Percentiles rank a stretch among this genome's conserved stretches.
phyloP scores from a whole-genome alignment of 495 filamentous ascomycete genomes.

The Hypoxylon subgilvum region DNA sequence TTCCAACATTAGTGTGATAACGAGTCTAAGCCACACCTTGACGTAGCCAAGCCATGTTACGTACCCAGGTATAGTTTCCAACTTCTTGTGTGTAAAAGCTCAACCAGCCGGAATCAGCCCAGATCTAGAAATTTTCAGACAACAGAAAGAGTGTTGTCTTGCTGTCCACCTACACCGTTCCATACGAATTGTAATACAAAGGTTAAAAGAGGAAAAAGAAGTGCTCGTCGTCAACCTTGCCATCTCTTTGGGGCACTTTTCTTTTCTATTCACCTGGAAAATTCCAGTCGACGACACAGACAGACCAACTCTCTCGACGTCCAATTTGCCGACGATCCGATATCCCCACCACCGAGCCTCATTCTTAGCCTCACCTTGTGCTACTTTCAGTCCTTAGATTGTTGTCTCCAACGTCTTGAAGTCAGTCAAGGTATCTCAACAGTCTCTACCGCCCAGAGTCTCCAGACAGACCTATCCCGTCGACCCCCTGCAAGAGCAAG shows the following conservation, averaged over 20 bases:
- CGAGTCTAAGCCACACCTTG: conserved; percentile 34
- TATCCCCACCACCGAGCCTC: conserved; percentile 16
- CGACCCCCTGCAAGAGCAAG: not conserved
- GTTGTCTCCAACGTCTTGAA: not conserved
- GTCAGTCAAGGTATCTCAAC: not conserved
- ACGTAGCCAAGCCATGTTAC: conserved; percentile 27
- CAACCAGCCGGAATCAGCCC: not conserved
- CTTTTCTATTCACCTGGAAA: no score
- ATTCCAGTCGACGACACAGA: no score
- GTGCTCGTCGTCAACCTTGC: no score
- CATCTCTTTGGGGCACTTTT: no score
- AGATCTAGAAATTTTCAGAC: no score
- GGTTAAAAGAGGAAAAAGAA: no score
- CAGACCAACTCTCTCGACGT: conserved; percentile 7
- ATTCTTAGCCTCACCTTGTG: conserved; percentile 5
- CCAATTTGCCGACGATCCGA: conserved; percentile 28
- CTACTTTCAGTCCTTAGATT: not conserved
- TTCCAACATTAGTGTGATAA: no score
- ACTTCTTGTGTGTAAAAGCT: not conserved
- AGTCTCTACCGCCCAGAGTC: conserved; percentile 1
- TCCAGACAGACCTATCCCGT: not conserved
- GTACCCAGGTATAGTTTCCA: not conserved
- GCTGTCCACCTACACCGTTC: no score
- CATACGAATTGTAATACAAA: no score
- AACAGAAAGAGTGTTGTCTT: no score